These are phyloP conservation scores for Aphanomyces stellatus DNA, from an alignment of 352 stramenopile species.

Conservation along the genomic window DNA sequence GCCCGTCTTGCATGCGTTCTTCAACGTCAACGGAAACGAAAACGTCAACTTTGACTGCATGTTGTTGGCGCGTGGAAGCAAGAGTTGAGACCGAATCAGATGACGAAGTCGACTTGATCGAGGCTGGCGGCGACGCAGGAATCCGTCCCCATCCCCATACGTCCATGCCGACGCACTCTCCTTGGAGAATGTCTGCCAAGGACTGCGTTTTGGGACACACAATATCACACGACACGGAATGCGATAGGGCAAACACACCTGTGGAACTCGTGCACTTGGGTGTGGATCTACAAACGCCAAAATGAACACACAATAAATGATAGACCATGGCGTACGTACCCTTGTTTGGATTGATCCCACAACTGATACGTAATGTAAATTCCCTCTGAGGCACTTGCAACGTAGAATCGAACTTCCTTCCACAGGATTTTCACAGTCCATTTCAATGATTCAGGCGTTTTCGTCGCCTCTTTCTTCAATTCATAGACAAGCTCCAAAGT, in stretches of 20 bases:
- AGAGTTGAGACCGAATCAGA: background rate
- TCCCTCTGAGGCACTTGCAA: background rate
- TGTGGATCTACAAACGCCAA: background rate
- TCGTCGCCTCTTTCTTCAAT: background rate
- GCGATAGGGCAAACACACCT: background rate
- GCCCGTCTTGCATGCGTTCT: slow-evolving; percentile 49
- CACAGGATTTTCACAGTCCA: background rate
- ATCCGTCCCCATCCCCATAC: slow-evolving; percentile 14
- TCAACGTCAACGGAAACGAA: slow-evolving; percentile 73
- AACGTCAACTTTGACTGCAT: slow-evolving; percentile 30
- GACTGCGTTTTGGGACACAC: background rate
- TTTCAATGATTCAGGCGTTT: background rate
- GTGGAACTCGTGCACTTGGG: background rate
- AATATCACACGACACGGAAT: background rate
- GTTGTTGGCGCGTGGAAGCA: background rate
- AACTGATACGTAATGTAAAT: slow-evolving; percentile 1
- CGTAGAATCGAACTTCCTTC: background rate
- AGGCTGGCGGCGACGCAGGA: background rate
- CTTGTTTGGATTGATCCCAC: background rate
- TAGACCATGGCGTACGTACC: too few species aligned
- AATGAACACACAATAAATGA: too few species aligned
- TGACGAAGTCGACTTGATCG: background rate
- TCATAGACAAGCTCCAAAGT: background rate
- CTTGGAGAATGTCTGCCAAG: background rate
- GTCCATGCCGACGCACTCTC: background rate